Conservation (phyloP, 805 yeast species). For the Zygoascus biomembranicola region DNA sequence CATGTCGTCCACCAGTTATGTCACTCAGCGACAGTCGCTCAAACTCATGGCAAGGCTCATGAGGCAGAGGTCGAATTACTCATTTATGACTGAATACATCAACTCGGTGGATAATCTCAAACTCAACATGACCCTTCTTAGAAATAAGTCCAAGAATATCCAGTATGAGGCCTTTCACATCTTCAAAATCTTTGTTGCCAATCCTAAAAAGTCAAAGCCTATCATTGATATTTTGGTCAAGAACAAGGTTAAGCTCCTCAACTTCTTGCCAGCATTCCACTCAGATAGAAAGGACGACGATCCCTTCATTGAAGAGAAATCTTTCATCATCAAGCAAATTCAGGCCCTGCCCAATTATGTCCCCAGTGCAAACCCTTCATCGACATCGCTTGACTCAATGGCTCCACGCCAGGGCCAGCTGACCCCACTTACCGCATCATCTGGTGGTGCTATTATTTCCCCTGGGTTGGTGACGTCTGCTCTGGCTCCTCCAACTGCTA, state of each 20-base stretch:
- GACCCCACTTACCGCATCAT: background rate
- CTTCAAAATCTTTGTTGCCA: slow-evolving; percentile 92
- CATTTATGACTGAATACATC: slow-evolving; percentile 67
- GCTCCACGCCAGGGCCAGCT: background rate
- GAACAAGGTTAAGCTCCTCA: slow-evolving; percentile 68
- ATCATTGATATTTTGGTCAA: slow-evolving; percentile 75
- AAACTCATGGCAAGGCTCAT: slow-evolving; percentile 65
- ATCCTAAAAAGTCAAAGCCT: slow-evolving; percentile 79
- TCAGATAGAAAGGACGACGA: slow-evolving; percentile 55
- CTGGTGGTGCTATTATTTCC: background rate
- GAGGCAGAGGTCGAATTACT: slow-evolving; percentile 59
- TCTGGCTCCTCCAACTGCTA: background rate
- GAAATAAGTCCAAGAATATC: slow-evolving; percentile 83
- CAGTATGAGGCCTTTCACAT: slow-evolving; percentile 89
- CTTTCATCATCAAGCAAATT: slow-evolving; percentile 68
- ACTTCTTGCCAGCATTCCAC: slow-evolving; percentile 59
- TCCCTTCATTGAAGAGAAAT: slow-evolving; percentile 67
- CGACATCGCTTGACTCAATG: slow-evolving; percentile 3
- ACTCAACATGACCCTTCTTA: slow-evolving; percentile 72
- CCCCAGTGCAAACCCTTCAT: slow-evolving; percentile 6
- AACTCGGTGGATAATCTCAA: slow-evolving; percentile 77
- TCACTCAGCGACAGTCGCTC: slow-evolving; percentile 84
- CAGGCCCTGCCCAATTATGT: slow-evolving; percentile 28
- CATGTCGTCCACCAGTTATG: slow-evolving; percentile 64
- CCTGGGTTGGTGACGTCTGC: background rate